A percentile compares a stretch with the other conserved stretches of the same genome.
Evolutionary conservation across 441 rosid genomes (phyloP).

Genomic region (Hura crepitans): DNA sequence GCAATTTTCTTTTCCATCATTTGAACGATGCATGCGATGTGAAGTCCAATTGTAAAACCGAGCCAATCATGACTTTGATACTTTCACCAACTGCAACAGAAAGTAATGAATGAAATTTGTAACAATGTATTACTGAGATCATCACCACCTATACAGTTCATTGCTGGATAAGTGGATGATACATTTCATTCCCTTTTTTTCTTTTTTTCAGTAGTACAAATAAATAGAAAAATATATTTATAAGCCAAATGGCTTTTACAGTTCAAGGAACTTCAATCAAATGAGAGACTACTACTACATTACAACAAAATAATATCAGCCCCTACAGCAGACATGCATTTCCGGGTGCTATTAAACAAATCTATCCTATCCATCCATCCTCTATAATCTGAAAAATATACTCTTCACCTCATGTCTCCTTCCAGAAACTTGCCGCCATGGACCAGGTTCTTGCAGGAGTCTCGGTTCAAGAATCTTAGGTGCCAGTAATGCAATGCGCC

Average conservation of each 20-base stretch:
- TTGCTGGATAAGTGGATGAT: background rate
- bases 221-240: conserved; percentile 22
- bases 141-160: background rate
- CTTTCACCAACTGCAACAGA: too few relatives aligned
- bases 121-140: background rate
- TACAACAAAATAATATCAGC: conserved; percentile 20
- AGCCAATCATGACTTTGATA: too few relatives aligned
- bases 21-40: too few relatives aligned
- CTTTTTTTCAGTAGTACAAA: conserved; percentile 22
- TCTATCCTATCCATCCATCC: conserved; percentile 19
- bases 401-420: background rate
- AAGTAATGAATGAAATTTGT: background rate
- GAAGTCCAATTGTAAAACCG: too few relatives aligned
- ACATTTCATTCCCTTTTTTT: background rate
- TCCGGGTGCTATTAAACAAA: conserved; percentile 14
- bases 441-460: conserved; percentile 8
- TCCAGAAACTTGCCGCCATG: conserved; percentile 12
- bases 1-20: too few relatives aligned
- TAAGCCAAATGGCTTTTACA: conserved; percentile 12
- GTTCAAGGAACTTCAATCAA: conserved; percentile 17
- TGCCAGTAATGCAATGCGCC: background rate
- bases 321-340: conserved; percentile 12
- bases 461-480: background rate
- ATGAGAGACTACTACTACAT: conserved; percentile 13
- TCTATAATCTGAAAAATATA: conserved; percentile 7